Evolutionary conservation across 2,329 filamentous ascomycete species (phyloP).

Genomic region (Fusarium albidum): DNA sequence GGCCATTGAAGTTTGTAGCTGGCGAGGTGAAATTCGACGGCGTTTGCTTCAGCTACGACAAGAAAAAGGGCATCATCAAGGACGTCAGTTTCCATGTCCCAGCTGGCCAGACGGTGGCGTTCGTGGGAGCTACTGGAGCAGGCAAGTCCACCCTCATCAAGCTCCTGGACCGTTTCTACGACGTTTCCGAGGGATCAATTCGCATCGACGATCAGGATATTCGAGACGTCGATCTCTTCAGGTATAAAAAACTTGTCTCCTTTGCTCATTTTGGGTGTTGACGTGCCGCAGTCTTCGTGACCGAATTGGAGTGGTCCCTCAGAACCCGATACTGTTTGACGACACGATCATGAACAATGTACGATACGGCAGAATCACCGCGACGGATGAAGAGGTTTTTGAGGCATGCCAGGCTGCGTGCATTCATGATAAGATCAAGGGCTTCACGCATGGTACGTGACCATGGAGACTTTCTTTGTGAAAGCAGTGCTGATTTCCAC

Average conservation of each 20-base stretch:
- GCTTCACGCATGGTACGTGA: slow-evolving; percentile 57
- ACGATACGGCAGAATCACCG: slow-evolving; percentile 62
- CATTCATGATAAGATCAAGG: slow-evolving; percentile 65
- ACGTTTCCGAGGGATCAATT: slow-evolving; percentile 61
- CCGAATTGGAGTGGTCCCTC: slow-evolving; percentile 64
- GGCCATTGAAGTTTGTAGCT: slow-evolving; percentile 57
- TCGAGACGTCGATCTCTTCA: slow-evolving; percentile 60
- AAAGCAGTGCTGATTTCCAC: slow-evolving; percentile 13
- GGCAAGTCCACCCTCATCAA: slow-evolving; percentile 67
- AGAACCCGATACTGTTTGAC: slow-evolving; percentile 64
- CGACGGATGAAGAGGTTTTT: slow-evolving; percentile 63
- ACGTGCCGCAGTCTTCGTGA: slow-evolving; percentile 54
- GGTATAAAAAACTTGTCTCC: slow-evolving; percentile 40
- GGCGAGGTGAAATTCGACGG: slow-evolving; percentile 63
- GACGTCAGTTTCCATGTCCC: slow-evolving; percentile 59
- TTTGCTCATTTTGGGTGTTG: slow-evolving; percentile 22
- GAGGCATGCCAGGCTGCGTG: slow-evolving; percentile 63
- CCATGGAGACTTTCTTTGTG: background rate
- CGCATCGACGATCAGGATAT: slow-evolving; percentile 65
- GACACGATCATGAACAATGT: slow-evolving; percentile 68
- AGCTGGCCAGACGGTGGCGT: slow-evolving; percentile 64
- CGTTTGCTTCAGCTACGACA: slow-evolving; percentile 67
- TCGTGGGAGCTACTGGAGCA: slow-evolving; percentile 67
- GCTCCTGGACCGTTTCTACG: slow-evolving; percentile 67
- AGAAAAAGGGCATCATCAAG: slow-evolving; percentile 65